Evolutionary conservation across 495 filamentous ascomycete genomes (phyloP).

Genomic region (Pseudoneurospora amorphoporcata): DNA sequence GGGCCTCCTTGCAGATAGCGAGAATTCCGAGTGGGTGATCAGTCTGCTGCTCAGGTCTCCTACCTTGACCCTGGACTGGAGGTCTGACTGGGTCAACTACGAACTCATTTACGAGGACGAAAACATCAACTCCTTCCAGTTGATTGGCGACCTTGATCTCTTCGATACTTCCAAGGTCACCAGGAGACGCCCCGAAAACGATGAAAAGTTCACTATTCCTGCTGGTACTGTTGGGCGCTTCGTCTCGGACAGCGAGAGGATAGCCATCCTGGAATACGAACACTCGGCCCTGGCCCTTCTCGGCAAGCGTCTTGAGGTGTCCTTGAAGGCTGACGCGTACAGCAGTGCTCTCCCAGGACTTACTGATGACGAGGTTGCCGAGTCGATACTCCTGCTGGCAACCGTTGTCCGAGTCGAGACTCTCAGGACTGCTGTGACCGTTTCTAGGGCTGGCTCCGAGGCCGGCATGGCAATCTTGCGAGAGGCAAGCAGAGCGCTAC

Average conservation of each 20-base stretch:
- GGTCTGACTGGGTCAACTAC: slow-evolving; percentile 52
- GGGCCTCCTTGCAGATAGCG: slow-evolving; percentile 32
- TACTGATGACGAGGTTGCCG: slow-evolving; percentile 25
- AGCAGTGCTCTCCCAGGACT: slow-evolving; percentile 25
- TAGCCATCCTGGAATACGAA: slow-evolving; percentile 50
- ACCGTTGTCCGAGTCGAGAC: slow-evolving; percentile 31
- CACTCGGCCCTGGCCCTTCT: slow-evolving; percentile 73
- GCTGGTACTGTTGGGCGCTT: slow-evolving; percentile 60
- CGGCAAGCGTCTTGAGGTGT: slow-evolving; percentile 57
- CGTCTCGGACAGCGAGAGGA: slow-evolving; percentile 47
- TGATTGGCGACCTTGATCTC: slow-evolving; percentile 43
- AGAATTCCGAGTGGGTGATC: slow-evolving; percentile 40
- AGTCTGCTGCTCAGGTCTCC: slow-evolving; percentile 51
- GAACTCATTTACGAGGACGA: slow-evolving; percentile 73
- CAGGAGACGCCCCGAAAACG: slow-evolving; percentile 18
- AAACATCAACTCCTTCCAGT: slow-evolving; percentile 55
- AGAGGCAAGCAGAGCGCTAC: slow-evolving; percentile 63
- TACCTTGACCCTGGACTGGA: slow-evolving; percentile 56
- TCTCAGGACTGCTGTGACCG: slow-evolving; percentile 15
- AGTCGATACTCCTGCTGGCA: slow-evolving; percentile 31
- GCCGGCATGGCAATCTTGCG: slow-evolving; percentile 45
- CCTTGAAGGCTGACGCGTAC: slow-evolving; percentile 32
- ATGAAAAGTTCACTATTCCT: slow-evolving; percentile 43
- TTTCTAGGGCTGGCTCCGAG: slow-evolving; percentile 20
- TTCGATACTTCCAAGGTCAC: slow-evolving; percentile 30